Conservation (phyloP, 192 early-diverging fungal genomes). For the Chytriomyces confervae region DNA sequence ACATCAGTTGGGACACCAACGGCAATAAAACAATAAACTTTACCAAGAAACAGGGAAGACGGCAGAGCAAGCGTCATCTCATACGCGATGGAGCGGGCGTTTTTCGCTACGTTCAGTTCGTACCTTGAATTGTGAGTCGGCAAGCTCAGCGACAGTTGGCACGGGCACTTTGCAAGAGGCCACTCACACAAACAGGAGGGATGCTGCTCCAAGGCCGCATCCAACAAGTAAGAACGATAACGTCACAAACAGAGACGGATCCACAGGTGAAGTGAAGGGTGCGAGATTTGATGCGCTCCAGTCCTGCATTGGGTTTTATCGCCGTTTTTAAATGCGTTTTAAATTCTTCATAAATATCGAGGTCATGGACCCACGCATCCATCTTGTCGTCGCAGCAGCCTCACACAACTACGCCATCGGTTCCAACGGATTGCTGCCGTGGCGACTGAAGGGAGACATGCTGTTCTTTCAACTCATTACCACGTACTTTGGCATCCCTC, state of each 20-base stretch:
- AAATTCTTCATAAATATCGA: neutral
- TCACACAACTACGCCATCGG: conserved; percentile 78
- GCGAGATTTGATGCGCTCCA: conserved; percentile 8
- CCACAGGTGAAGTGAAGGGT: conserved; percentile 21
- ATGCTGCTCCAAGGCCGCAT: conserved; percentile 24
- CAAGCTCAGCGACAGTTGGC: too few species aligned
- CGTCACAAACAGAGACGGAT: conserved; percentile 24
- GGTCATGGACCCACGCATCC: conserved; percentile 38
- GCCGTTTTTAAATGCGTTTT: too few species aligned
- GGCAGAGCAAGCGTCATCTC: conserved; percentile 28
- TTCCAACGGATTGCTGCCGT: conserved; percentile 71
- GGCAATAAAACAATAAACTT: neutral
- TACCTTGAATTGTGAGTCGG: conserved; percentile 6
- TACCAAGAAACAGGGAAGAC: conserved; percentile 29
- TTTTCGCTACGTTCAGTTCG: conserved; percentile 23
- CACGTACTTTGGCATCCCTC: conserved; percentile 34
- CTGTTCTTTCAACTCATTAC: conserved; percentile 79
- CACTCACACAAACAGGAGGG: conserved; percentile 41
- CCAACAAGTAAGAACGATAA: neutral
- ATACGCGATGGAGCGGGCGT: conserved; percentile 3
- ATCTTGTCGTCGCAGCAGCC: conserved; percentile 79
- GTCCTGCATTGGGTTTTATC: conserved; percentile 10
- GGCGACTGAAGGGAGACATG: conserved; percentile 88
- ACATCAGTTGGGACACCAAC: neutral
- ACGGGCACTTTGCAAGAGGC: too few species aligned